A percentile compares a stretch with the other conserved stretches of the same genome.
These are phyloP conservation scores for Phytophthora pini DNA, from an alignment of 352 stramenopile genomes.

Conservation along the genomic window DNA sequence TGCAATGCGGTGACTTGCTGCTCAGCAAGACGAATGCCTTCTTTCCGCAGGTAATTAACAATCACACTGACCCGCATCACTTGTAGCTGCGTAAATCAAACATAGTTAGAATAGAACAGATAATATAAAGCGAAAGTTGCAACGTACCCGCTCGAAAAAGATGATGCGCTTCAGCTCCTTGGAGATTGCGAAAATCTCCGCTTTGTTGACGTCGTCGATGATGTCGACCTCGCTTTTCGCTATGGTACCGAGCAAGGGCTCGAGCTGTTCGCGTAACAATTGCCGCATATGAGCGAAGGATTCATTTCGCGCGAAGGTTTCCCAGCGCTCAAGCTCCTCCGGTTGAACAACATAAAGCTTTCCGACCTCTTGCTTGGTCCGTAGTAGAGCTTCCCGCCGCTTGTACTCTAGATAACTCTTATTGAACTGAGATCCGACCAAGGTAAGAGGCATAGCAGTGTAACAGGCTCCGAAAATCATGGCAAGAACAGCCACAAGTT, in stretches of 20 bases:
- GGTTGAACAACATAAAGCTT: slow-evolving; percentile 60
- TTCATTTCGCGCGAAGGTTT: slow-evolving; percentile 56
- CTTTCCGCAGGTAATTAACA: slow-evolving; percentile 71
- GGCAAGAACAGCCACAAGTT: slow-evolving; percentile 74
- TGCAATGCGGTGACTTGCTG: slow-evolving; percentile 78
- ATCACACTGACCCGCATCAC: slow-evolving; percentile 70
- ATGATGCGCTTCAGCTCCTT: slow-evolving; percentile 62
- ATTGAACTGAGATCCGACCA: slow-evolving; percentile 85
- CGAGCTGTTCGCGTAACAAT: slow-evolving; percentile 41
- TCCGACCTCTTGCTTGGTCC: slow-evolving; percentile 76
- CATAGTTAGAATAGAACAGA: not conserved
- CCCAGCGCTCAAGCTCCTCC: slow-evolving; percentile 56
- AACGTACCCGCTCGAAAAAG: slow-evolving; percentile 53
- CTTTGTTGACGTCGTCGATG: slow-evolving; percentile 55
- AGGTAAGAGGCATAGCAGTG: slow-evolving; percentile 80
- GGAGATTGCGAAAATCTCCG: slow-evolving; percentile 29
- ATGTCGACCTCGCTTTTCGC: slow-evolving; percentile 55
- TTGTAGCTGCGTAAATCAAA: slow-evolving; percentile 44
- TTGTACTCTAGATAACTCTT: slow-evolving; percentile 86
- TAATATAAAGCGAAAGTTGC: not conserved
- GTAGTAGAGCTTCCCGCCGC: slow-evolving; percentile 67
- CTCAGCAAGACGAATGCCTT: slow-evolving; percentile 74
- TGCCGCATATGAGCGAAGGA: slow-evolving; percentile 54
- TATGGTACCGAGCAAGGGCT: slow-evolving; percentile 50
- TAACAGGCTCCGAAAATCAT: slow-evolving; percentile 88